Percentiles rank a stretch among this genome's conserved stretches.
Evolutionary conservation across 73 alveolate species (phyloP).

Genomic region (Tetrahymena elliotti): DNA sequence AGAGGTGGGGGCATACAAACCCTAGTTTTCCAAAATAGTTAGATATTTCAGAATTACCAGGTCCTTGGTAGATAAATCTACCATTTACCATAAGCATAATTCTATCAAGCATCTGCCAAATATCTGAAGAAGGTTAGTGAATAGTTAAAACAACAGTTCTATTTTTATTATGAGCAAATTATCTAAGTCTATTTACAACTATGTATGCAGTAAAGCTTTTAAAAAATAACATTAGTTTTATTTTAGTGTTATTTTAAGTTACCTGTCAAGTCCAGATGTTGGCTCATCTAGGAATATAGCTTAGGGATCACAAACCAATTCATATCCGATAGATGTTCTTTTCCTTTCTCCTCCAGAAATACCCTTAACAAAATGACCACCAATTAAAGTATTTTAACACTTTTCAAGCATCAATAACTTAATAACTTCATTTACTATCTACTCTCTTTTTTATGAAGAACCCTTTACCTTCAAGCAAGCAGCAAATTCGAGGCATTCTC

Average conservation of each 20-base stretch:
- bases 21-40: constrained; percentile 24
- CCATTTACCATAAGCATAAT: constrained; percentile 48
- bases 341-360: constrained; percentile 46
- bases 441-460: constrained; percentile 1
- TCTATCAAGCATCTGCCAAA: constrained; percentile 47
- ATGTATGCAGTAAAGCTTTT: not conserved
- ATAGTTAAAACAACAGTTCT: constrained; percentile 55
- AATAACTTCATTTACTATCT: constrained; percentile 17
- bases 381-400: constrained; percentile 24
- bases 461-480: constrained; percentile 35
- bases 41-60: not conserved
- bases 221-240: not conserved
- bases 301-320: constrained; percentile 32
- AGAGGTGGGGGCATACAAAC: constrained; percentile 16
- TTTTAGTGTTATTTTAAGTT: not conserved
- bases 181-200: not conserved
- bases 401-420: constrained; percentile 18
- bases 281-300: constrained; percentile 31
- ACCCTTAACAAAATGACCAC: constrained; percentile 22
- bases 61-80: constrained; percentile 41
- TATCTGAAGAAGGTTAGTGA: constrained; percentile 60
- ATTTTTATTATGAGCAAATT: constrained; percentile 27
- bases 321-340: constrained; percentile 41
- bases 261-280: not conserved
- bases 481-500: constrained; percentile 52